Percentiles rank a stretch among this genome's conserved stretches.
phyloP scores from a whole-genome alignment of 2,329 filamentous ascomycete species.

The Onygena corvina region DNA sequence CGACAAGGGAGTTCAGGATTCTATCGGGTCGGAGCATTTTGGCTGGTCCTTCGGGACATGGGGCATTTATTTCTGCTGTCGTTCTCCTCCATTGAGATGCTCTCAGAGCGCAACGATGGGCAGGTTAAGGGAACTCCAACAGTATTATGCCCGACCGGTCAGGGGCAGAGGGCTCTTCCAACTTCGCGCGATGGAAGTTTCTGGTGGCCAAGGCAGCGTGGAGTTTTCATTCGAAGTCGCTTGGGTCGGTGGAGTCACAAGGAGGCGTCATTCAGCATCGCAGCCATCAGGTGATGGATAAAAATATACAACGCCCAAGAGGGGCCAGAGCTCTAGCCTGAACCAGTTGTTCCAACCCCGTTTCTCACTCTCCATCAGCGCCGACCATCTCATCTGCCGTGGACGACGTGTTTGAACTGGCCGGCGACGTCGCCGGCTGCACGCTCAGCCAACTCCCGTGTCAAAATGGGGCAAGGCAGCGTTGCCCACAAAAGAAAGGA shows the following conservation, averaged over 20 bases:
- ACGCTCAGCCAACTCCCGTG: too few relatives aligned
- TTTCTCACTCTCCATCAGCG: not conserved
- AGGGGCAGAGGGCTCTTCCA: not conserved
- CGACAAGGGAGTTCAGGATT: not conserved
- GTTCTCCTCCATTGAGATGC: too few relatives aligned
- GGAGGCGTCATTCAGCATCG: slow-evolving; percentile 1
- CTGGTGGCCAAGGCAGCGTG: slow-evolving; percentile 3
- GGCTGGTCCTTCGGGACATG: slow-evolving; percentile 1
- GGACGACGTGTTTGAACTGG: too few relatives aligned
- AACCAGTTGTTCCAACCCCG: not conserved
- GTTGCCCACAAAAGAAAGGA: too few relatives aligned
- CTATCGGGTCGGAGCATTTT: not conserved
- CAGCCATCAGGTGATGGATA: slow-evolving; percentile 3
- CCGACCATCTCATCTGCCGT: too few relatives aligned
- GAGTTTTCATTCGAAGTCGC: not conserved
- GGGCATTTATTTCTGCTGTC: not conserved
- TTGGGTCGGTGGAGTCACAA: slow-evolving; percentile 2
- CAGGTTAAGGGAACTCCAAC: too few relatives aligned
- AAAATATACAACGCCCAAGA: not conserved
- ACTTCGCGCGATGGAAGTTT: not conserved
- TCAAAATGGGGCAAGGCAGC: too few relatives aligned
- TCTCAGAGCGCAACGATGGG: not conserved
- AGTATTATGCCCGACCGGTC: too few relatives aligned
- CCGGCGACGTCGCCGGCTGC: too few relatives aligned
- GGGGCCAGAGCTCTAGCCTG: slow-evolving; percentile 5